phyloP scores from a whole-genome alignment of 108 stramenopile species.

The Nitzschia sp. region DNA sequence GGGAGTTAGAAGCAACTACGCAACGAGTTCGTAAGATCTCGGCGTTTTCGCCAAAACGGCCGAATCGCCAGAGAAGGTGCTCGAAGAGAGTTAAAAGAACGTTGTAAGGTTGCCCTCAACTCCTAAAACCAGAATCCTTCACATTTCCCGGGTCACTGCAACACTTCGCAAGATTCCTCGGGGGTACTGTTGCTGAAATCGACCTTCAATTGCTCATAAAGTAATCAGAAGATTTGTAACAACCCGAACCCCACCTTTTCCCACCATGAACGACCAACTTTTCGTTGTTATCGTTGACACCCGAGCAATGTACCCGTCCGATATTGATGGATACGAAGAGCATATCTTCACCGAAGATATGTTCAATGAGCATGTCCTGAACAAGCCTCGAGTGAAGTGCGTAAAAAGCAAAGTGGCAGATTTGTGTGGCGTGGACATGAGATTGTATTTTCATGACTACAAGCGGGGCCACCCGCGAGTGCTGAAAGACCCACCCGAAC shows the following conservation, averaged over 20 bases:
- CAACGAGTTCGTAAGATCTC: too few relatives aligned
- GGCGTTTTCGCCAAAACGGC: background rate
- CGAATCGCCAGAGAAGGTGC: background rate
- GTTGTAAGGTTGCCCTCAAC: background rate
- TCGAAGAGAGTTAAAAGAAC: constrained; percentile 7
- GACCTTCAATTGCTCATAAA: background rate
- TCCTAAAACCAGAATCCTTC: background rate
- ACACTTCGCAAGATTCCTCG: background rate
- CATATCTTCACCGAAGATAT: background rate
- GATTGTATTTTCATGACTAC: constrained; percentile 20
- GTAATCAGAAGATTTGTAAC: background rate
- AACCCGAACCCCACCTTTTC: background rate
- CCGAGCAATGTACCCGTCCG: constrained; percentile 12
- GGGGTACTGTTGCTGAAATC: background rate
- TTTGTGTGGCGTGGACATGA: constrained; percentile 34
- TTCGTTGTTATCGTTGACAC: constrained; percentile 28
- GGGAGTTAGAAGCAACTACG: too few relatives aligned
- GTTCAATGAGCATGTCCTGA: constrained; percentile 6
- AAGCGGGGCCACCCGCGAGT: background rate
- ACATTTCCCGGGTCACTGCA: background rate
- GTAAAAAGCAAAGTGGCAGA: constrained; percentile 36
- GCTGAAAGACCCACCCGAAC: background rate
- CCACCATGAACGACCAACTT: constrained; percentile 10
- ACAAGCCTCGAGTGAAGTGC: constrained; percentile 1
- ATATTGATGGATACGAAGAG: constrained; percentile 24